Base-by-base conservation (phyloP, 2,329 filamentous ascomycete species). In the Nothophaeocryptopus gaeumannii region DNA sequence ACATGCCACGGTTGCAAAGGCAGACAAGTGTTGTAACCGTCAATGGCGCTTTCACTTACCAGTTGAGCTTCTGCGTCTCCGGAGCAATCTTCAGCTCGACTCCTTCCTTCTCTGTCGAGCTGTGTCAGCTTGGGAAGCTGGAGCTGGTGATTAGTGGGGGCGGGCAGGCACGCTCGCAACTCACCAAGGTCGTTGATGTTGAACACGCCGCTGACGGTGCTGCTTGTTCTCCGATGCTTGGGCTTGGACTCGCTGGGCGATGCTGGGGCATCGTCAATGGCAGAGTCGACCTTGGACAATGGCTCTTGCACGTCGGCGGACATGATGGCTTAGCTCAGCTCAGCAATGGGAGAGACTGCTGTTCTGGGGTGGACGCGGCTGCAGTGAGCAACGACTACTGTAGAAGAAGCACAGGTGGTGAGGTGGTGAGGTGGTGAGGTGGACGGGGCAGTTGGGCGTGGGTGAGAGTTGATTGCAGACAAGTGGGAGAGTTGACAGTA, bases 251-350 rank as follows among this genome's bases (percentile, higher is more conserved):
- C 84, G 68, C 84, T 81, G 31, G 86, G 80, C 51, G 84, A 84
- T 64, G 81, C 79, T 60, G 91, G 73, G 20, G 64, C 57, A 32
- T 89, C 88, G 69, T 89, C 84, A 67, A 95, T 83, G 76, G 89
- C 89, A 53, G 91, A 96, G 74, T 96, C 91, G 76, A 96, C 84
- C 78, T 95, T 95, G 74, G 81, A 80, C 69, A 95, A 82, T 65
- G 85, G 50, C 56, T 64, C 59, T 59, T 70, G 68, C 49, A 71
- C 63, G 65, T 74, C 77, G 58, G 76, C 73, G 64, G 81, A 75
- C 81, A 84, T 71, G 57, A 50, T 62, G 55, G 51, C 39, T 41
- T 20, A 26, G 20, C 20, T 26, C 20, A 26, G 20, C 20, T 4
- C 20, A 26, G 20, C 20, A 26, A 26, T 3, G 20, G 20, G 20